Base-by-base conservation (phyloP, 345 rosid genomes). In the Excoecaria agallocha region DNA sequence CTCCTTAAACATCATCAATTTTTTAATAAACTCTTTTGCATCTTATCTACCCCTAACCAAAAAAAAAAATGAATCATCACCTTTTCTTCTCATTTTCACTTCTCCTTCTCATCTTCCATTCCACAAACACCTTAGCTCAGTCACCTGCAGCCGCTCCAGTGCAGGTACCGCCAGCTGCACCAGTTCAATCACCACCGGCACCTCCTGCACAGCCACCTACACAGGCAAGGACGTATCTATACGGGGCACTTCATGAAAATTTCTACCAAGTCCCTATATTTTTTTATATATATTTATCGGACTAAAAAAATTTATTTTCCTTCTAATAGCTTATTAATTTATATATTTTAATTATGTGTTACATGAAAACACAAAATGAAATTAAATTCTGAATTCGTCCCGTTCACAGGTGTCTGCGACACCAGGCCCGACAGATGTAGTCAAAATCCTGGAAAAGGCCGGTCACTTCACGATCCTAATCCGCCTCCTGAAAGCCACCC, bases 401-500 rank as follows among this genome's bases (percentile, higher is more conserved):
- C 30, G 30, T 30, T 30, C 30, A 30, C 30, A 38, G 67, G 67
- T 63, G 16, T 22, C 67, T 0, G 69, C 77, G 7, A 43, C 73
- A 12, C 70, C 74, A 4, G 74, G 77, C 57, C 74, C 70, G 7
- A 69, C 67, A 20, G 63, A 78, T 12, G 41, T 78, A 5, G 63
- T 24, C 17, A 73, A 78, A 51, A 66, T 78, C 61, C 73, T 72
- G 45, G 73, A 72, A 25, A 79, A 74, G 16, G 75, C 78, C 1
- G 71, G 77, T 25, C 78, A 79, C 24, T 69, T 63, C 78, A 37
- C 71, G 8, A 20, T 57, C 58, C 74, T 79, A 68, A 39, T 64
- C 75, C 78, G 78, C 17, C 78, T 79, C 3, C 13, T 79, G 13
- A 25, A 69, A 45, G 66, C 82, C 1, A 74, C 78, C 0, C 70